phyloP scores from a whole-genome alignment of 2,329 filamentous ascomycete species.

The Cytospora paraplurivora region DNA sequence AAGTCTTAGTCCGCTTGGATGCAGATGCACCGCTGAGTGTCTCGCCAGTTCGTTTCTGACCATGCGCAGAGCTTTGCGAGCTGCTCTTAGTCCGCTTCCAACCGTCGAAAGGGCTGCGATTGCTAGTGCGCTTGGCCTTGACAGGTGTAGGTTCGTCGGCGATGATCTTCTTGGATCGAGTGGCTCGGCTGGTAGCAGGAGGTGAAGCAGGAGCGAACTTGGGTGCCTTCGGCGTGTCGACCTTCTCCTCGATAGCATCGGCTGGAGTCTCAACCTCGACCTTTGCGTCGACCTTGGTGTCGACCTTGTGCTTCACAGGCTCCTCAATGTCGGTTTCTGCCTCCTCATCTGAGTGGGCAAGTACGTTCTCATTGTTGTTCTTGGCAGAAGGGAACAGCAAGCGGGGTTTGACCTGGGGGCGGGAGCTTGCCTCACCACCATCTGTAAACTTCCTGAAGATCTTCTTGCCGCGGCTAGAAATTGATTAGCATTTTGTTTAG shows the following conservation, averaged over 20 bases:
- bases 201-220: constrained; percentile 62
- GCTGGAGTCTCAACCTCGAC: constrained; percentile 42
- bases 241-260: constrained; percentile 40
- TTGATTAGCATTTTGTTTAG: constrained; percentile 15
- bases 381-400: constrained; percentile 64
- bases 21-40: constrained; percentile 37
- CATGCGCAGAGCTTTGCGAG: constrained; percentile 39
- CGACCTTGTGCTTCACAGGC: constrained; percentile 39
- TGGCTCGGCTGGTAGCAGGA: constrained; percentile 62
- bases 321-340: constrained; percentile 62
- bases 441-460: constrained; percentile 69
- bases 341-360: constrained; percentile 54
- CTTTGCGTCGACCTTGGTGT: constrained; percentile 29
- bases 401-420: constrained; percentile 60
- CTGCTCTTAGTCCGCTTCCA: constrained; percentile 68
- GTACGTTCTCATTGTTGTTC: constrained; percentile 43
- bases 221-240: constrained; percentile 56
- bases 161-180: constrained; percentile 57
- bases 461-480: constrained; percentile 72
- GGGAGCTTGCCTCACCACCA: constrained; percentile 39
- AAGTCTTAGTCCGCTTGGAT: constrained; percentile 44
- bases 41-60: constrained; percentile 49
- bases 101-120: constrained; percentile 64
- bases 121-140: constrained; percentile 39
- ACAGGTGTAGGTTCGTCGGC: constrained; percentile 45